phyloP scores from a whole-genome alignment of 2,329 filamentous ascomycete genomes.

The Trichoderma asperellum region DNA sequence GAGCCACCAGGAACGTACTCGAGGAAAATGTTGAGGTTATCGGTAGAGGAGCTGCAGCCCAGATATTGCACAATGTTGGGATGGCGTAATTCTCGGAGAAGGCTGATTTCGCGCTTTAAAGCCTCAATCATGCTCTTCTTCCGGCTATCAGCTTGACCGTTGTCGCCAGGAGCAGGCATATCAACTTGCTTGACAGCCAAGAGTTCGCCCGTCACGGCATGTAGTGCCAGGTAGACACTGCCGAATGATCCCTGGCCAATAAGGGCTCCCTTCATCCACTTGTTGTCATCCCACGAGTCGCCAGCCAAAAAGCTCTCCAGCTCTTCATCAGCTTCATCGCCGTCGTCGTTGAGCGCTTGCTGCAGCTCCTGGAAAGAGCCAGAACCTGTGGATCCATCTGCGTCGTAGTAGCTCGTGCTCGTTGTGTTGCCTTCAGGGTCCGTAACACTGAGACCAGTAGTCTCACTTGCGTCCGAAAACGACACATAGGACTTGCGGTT shows the following conservation, averaged over 20 bases:
- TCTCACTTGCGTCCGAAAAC: slow-evolving; percentile 74
- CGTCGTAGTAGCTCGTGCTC: slow-evolving; percentile 83
- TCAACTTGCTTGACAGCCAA: slow-evolving; percentile 99
- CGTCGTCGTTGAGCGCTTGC: slow-evolving; percentile 84
- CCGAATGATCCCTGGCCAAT: slow-evolving; percentile 98
- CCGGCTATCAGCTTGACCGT: slow-evolving; percentile 80
- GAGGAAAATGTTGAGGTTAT: slow-evolving; percentile 98
- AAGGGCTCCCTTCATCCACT: slow-evolving; percentile 98
- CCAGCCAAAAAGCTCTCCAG: slow-evolving; percentile 87
- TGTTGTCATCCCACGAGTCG: slow-evolving; percentile 94
- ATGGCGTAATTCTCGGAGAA: slow-evolving; percentile 91
- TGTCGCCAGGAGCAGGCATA: slow-evolving; percentile 75
- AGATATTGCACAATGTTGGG: slow-evolving; percentile 98
- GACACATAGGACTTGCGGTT: slow-evolving; percentile 97
- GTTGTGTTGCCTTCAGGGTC: slow-evolving; percentile 74
- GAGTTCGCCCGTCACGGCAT: slow-evolving; percentile 94
- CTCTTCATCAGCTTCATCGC: slow-evolving; percentile 88
- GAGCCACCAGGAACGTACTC: slow-evolving; percentile 98
- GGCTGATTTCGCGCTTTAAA: slow-evolving; percentile 91
- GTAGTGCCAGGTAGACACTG: slow-evolving; percentile 90
- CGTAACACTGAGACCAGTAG: slow-evolving; percentile 69
- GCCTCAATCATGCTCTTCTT: slow-evolving; percentile 99
- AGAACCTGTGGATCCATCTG: slow-evolving; percentile 70
- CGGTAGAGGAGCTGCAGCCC: slow-evolving; percentile 87
- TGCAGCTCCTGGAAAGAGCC: slow-evolving; percentile 83